Evolutionary conservation across 2,329 filamentous ascomycete genomes (phyloP), one percentile per base, ranked within the genome.

Genomic region (Neobulgaria alba): DNA sequence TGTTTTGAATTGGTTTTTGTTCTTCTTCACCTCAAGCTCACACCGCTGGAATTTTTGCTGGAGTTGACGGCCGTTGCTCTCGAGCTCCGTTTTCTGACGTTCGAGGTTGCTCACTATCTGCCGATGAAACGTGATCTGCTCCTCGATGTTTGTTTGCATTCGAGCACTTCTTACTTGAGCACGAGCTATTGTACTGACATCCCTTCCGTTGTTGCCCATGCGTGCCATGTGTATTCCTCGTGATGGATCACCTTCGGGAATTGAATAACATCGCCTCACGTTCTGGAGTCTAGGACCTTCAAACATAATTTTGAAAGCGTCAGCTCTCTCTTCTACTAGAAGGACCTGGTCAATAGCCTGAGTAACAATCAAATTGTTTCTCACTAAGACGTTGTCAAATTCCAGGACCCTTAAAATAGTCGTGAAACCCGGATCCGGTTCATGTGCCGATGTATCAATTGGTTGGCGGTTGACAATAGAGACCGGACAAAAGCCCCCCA

Each of bases 281-380:
- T 95, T 90, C 10, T 63, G 69, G 1, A 81, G 78, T 33, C 36
- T 67, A 30, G 65, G 65, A 16, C 67, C 69, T 39, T 72, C 69
- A 45, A 82, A 77, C 73, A 95, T 85, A 33, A 85, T 73, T 3
- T 69, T 64, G 32, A 81, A 69, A 1, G 82, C 92, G 41, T 85
- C 73, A 1, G 69, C 61, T 19, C 84, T 69, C 20, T 81, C 69
- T 41, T 79, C 69, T 39, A 95, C 77, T 1, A 98, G 68, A 4
- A 95, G 75, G 5, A 82, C 77, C 60, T 95, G 89, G 47, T 98
- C 92, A 38, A 95, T 86, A 5, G 67, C 65, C 52, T 87, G 74
- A 47, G 80, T 82, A 58, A 96, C 92, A 55, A 98, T 82, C 34
- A 96, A 67, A 44, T 88, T 81, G 46, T 87, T 83, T 36, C 79